A percentile compares a stretch with the other conserved stretches of the same genome.
Evolutionary conservation across 23 red algal species (phyloP).

Genomic region (Chondrus crispus): DNA sequence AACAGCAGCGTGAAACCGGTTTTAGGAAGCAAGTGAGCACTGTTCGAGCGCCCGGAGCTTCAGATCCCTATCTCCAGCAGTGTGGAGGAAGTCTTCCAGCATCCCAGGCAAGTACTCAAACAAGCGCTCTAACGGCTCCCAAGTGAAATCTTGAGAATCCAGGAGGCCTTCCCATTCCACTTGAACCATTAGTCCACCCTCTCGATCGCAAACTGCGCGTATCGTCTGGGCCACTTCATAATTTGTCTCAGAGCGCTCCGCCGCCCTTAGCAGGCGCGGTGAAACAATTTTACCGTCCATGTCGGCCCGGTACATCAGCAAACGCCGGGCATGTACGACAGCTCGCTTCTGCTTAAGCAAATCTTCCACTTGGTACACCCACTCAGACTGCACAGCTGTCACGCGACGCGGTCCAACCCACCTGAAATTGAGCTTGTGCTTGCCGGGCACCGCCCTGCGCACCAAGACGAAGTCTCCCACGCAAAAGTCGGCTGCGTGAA

Average conservation of each 20-base stretch:
- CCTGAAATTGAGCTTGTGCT: neutral
- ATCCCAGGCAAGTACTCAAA: neutral
- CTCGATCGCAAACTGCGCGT: neutral
- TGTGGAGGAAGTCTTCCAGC: neutral
- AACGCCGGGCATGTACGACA: neutral
- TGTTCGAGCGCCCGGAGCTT: too few relatives aligned
- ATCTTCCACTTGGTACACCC: neutral
- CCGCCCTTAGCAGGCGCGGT: neutral
- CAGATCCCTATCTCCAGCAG: neutral
- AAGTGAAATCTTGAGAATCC: neutral
- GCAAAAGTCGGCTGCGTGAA: neutral
- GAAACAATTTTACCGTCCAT: neutral
- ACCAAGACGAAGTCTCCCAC: neutral
- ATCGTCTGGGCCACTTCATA: neutral
- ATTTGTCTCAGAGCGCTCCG: neutral
- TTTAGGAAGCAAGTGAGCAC: too few relatives aligned
- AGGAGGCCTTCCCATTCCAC: neutral
- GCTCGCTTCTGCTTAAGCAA: neutral
- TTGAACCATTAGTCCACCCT: neutral
- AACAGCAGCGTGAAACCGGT: too few relatives aligned
- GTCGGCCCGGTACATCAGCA: neutral
- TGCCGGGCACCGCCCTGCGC: neutral
- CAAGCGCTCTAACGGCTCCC: neutral
- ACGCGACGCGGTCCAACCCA: neutral
- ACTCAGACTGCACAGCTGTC: neutral